Evolutionary conservation across 2,329 filamentous ascomycete species (phyloP), one percentile per base, ranked within the genome.

Genomic region (Venturiaceae sp.): DNA sequence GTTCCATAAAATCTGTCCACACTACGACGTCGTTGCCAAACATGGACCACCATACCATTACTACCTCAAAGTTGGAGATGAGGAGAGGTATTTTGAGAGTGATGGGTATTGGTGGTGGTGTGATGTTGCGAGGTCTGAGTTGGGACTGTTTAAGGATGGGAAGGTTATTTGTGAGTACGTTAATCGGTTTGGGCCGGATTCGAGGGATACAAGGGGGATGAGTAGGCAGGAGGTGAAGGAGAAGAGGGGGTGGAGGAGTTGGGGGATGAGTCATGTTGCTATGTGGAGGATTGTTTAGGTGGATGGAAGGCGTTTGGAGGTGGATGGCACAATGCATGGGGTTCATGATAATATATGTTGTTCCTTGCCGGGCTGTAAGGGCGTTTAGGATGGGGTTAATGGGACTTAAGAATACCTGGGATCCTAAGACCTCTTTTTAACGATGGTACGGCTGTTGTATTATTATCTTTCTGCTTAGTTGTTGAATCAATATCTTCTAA

Each of bases 71-170:
- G 80, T 90, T 30, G 77, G 85, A 28, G 87, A 84, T 0, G 88
- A 81, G 7, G 82, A 85, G 55, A 83, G 91, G 46, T 79, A 83
- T 58, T 73, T 88, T 68, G 65, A 73, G 11, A 87, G 83, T n/a
- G 87, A 92, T 60, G 88, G 87, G 14, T 87, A 81, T 66, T 84
- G 86, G 73, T 95, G 87, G 83, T 95, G 89, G 84, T 72, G 84
- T 1, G 92, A 96, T 71, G 80, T 96, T 7, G 60, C 65, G 36
- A 63, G 72, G 5, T 52, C 61, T 8, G 83, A 79, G 52, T 71
- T 92, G 4, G 66, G 75, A 61, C 62, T 67, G 66, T 65, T 67
- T 0, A 71, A 70, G 1, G 83, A 91, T 71, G 82, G 44, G 1
- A 50, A 13, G 44, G 5, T 50, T 30, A 26, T 50, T 30, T 50